Conservation (phyloP, 495 filamentous ascomycete species). For the Trichoderma virens region DNA sequence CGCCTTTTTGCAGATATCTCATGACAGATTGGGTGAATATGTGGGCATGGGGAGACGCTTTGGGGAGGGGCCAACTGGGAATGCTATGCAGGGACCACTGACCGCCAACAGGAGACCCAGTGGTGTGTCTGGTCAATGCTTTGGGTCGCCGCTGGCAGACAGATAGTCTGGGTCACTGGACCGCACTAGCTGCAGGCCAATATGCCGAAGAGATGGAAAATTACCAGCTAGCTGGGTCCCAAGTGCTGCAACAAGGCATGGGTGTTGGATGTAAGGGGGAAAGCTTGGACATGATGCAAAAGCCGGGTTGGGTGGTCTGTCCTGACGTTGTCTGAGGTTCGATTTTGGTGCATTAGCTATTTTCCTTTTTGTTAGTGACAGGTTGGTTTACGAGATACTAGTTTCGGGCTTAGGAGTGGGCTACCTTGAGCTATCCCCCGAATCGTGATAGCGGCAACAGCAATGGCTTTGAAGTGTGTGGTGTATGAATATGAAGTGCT, state of each 20-base stretch:
- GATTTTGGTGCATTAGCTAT: background rate
- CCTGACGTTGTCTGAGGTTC: background rate
- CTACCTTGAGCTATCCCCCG: background rate
- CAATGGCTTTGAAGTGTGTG: background rate
- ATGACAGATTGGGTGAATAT: background rate
- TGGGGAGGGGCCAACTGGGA: background rate
- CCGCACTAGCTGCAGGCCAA: background rate
- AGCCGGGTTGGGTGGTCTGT: background rate
- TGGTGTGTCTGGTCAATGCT: background rate
- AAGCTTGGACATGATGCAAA: background rate
- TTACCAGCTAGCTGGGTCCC: slow-evolving; percentile 3
- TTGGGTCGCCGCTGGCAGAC: background rate
- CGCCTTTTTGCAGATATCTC: background rate
- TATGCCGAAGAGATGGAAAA: background rate
- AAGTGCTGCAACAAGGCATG: background rate
- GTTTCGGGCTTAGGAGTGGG: background rate
- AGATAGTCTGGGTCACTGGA: slow-evolving; percentile 3
- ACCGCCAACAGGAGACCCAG: background rate
- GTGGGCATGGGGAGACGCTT: background rate
- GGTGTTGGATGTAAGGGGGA: slow-evolving; percentile 1
- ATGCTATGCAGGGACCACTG: slow-evolving; percentile 8
- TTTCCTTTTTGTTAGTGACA: background rate
- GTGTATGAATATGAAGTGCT: too few species aligned
- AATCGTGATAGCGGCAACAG: background rate
- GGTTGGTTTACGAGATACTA: background rate